Conservation (phyloP, 768 basidiomycete genomes). For the Kwoniella sp. region DNA sequence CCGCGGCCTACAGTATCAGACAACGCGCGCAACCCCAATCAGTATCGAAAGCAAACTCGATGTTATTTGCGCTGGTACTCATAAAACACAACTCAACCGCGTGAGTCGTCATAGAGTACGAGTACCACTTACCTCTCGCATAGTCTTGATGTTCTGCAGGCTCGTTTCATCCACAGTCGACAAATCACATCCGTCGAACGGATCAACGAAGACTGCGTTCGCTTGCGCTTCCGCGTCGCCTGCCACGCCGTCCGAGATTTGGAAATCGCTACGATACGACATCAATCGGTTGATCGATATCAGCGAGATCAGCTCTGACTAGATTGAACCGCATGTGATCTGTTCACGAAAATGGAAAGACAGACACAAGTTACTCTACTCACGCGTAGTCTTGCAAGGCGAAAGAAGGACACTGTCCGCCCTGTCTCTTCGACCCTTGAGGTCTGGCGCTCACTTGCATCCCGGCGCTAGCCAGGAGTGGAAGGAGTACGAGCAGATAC, state of each 20-base stretch:
- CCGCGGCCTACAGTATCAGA: conserved; percentile 28
- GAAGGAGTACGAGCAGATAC: conserved; percentile 2
- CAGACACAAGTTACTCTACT: background rate
- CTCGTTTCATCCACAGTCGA: conserved; percentile 22
- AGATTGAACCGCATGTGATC: too few relatives aligned
- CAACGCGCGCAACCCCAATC: too few relatives aligned
- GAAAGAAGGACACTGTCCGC: conserved; percentile 16
- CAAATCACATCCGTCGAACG: conserved; percentile 25
- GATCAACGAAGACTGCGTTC: conserved; percentile 29
- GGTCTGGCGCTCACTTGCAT: conserved; percentile 2
- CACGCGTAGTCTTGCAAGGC: conserved; percentile 25
- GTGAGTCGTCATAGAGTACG: too few relatives aligned
- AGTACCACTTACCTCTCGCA: conserved; percentile 26
- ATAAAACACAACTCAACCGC: too few relatives aligned
- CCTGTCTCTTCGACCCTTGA: conserved; percentile 5
- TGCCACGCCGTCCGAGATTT: conserved; percentile 28
- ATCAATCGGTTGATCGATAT: background rate
- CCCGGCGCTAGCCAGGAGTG: conserved; percentile 7
- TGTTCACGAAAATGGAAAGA: background rate
- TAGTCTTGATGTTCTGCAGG: conserved; percentile 22
- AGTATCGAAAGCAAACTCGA: too few relatives aligned
- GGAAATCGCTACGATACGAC: conserved; percentile 20
- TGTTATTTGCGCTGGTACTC: too few relatives aligned
- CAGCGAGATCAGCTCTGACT: background rate
- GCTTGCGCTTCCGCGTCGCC: conserved; percentile 27